A percentile compares a stretch with the other conserved stretches of the same genome.
Conservation (phyloP, 2,329 filamentous ascomycete species). For the Ophidiomyces ophidiicola region DNA sequence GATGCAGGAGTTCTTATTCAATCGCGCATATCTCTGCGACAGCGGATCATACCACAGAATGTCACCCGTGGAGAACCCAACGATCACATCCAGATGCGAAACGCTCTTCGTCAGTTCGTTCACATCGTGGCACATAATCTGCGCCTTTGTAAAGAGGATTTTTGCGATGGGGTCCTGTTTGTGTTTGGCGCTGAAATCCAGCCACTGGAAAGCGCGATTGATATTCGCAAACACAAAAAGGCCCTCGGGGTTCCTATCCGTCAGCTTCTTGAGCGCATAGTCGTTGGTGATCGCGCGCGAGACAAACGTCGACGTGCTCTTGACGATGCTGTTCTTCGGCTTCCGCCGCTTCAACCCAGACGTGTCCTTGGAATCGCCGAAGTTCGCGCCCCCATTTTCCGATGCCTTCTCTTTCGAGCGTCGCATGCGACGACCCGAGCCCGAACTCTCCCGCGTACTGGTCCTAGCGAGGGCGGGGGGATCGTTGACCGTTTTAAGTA, state of each 20-base stretch:
- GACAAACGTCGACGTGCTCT: constrained; percentile 97
- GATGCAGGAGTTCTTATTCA: constrained; percentile 95
- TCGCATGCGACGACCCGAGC: constrained; percentile 19
- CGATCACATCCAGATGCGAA: constrained; percentile 75
- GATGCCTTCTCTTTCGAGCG: constrained; percentile 52
- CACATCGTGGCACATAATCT: constrained; percentile 87
- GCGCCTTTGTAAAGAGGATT: constrained; percentile 90
- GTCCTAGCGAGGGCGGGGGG: constrained; percentile 39
- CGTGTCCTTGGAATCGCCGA: constrained; percentile 59
- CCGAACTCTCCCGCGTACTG: constrained; percentile 38
- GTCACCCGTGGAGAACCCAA: constrained; percentile 93
- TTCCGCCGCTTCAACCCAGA: constrained; percentile 63
- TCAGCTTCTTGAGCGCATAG: constrained; percentile 60
- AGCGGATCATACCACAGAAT: constrained; percentile 98
- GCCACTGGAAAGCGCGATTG: constrained; percentile 90
- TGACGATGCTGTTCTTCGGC: constrained; percentile 95
- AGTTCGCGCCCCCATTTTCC: too few relatives aligned
- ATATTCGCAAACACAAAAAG: constrained; percentile 90
- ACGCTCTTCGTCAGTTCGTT: constrained; percentile 69
- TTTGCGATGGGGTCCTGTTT: constrained; percentile 86
- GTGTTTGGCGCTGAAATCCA: constrained; percentile 62
- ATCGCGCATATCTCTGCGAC: constrained; percentile 82
- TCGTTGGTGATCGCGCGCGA: constrained; percentile 93
- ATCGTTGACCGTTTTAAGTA: constrained; percentile 50
- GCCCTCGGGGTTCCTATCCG: constrained; percentile 65